A percentile compares a stretch with the other conserved stretches of the same genome.
These are phyloP conservation scores for Cichorium intybus DNA, from an alignment of 140 eudicot species.

Conservation along the genomic window DNA sequence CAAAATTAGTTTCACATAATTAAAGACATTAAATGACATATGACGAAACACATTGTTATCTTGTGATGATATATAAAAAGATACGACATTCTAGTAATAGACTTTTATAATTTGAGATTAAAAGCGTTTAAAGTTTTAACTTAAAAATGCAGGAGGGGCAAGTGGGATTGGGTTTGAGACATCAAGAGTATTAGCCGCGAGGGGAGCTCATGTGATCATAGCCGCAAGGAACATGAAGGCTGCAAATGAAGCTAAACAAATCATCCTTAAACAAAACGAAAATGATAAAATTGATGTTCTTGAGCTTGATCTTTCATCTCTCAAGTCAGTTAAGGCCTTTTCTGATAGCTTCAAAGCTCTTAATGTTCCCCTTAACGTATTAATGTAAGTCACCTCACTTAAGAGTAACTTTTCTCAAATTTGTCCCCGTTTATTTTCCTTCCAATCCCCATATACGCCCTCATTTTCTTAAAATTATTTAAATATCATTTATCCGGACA, in stretches of 20 bases:
- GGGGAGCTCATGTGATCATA: conserved; percentile 83
- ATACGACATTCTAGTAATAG: too few relatives aligned
- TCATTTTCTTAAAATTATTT: not conserved
- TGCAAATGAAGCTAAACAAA: conserved; percentile 74
- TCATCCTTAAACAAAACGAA: conserved; percentile 41
- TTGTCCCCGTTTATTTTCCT: too few relatives aligned
- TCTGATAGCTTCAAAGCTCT: conserved; percentile 59
- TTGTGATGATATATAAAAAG: too few relatives aligned
- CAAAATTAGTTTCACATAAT: too few relatives aligned
- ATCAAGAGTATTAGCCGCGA: conserved; percentile 71
- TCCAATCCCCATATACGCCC: too few relatives aligned
- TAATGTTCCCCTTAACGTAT: conserved; percentile 84
- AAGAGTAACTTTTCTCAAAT: not conserved
- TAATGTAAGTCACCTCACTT: conserved; percentile 47
- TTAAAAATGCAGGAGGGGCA: conserved; percentile 68
- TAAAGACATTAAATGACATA: too few relatives aligned
- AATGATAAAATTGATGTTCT: conserved; percentile 65
- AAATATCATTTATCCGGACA: not conserved
- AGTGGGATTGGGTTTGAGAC: conserved; percentile 98
- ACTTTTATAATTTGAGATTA: too few relatives aligned
- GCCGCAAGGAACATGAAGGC: conserved; percentile 83
- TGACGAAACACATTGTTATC: too few relatives aligned
- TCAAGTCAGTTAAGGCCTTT: conserved; percentile 61
- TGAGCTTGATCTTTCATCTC: conserved; percentile 78
- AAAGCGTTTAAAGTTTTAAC: too few relatives aligned